Conservation (phyloP, 2,329 filamentous ascomycete genomes). For the Dryadomyces sulphureus region DNA sequence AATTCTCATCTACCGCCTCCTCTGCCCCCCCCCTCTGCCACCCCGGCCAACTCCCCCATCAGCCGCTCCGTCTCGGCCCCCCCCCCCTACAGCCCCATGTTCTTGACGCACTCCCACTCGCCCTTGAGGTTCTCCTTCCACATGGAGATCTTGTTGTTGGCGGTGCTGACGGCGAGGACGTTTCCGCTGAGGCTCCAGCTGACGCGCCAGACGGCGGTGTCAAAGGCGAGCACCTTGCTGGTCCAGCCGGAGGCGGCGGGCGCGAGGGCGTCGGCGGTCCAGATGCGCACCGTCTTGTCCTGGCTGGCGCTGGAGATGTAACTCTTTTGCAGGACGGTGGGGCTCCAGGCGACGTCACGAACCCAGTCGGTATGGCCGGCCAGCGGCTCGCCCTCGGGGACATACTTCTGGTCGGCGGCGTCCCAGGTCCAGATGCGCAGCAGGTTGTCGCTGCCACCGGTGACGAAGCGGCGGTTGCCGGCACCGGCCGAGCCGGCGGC, state of each 20-base stretch:
- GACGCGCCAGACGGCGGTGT: conserved; percentile 83
- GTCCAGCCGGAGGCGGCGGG: conserved; percentile 56
- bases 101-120: conserved; percentile 95
- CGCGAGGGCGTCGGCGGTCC: conserved; percentile 54
- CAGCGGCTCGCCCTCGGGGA: conserved; percentile 48
- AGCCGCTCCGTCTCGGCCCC: neutral
- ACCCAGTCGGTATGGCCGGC: conserved; percentile 91
- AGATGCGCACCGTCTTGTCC: conserved; percentile 95
- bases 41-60: too few species aligned
- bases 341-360: conserved; percentile 91
- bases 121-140: conserved; percentile 98
- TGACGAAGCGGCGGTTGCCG: conserved; percentile 72
- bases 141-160: conserved; percentile 90
- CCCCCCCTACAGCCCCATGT: conserved; percentile 39
- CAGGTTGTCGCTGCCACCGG: conserved; percentile 44
- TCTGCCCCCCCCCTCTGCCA: neutral
- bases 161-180: conserved; percentile 81
- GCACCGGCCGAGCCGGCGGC: conserved; percentile 40
- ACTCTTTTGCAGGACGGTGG: conserved; percentile 84
- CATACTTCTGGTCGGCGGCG: conserved; percentile 24
- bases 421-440: conserved; percentile 87
- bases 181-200: conserved; percentile 98
- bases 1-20: too few species aligned
- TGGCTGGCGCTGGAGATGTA: conserved; percentile 94
- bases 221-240: conserved; percentile 73